Conservation (phyloP, 208 protist genomes). For the Acanthamoeba castellanii region DNA sequence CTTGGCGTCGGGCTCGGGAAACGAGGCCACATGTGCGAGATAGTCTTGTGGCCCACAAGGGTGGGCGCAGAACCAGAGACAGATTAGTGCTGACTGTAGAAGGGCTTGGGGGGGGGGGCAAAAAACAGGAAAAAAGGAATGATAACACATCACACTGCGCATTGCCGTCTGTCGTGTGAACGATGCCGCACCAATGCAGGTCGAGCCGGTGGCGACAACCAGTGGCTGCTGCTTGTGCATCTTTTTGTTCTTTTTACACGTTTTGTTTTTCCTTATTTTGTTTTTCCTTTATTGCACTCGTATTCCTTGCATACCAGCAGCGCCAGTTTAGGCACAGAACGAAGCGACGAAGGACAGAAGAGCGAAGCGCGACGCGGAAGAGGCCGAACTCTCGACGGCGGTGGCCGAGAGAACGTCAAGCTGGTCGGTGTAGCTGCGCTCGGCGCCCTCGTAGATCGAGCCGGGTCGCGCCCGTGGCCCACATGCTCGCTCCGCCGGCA, state of each 20-base stretch:
- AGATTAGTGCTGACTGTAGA: background rate
- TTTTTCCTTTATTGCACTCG: background rate
- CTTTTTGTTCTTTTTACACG: background rate
- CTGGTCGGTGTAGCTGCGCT: background rate
- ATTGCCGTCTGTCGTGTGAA: background rate
- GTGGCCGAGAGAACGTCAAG: background rate
- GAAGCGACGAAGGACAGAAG: background rate
- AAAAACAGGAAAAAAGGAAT: background rate
- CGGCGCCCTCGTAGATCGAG: background rate
- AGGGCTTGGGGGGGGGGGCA: background rate
- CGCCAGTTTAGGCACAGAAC: background rate
- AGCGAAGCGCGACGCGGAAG: background rate
- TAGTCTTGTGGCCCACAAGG: background rate
- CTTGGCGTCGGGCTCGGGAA: constrained; percentile 26
- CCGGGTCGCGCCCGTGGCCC: no score
- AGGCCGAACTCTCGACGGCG: background rate
- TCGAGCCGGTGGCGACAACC: constrained; percentile 28
- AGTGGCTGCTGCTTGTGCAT: background rate
- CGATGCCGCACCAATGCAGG: background rate
- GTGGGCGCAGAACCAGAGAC: background rate
- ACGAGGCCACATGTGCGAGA: constrained; percentile 18
- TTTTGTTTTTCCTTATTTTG: background rate
- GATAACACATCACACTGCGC: background rate
- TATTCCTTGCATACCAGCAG: no score
- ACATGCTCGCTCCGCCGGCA: background rate